Evolutionary conservation across 495 filamentous ascomycete genomes (phyloP).

Genomic region (Aspergillus steynii): DNA sequence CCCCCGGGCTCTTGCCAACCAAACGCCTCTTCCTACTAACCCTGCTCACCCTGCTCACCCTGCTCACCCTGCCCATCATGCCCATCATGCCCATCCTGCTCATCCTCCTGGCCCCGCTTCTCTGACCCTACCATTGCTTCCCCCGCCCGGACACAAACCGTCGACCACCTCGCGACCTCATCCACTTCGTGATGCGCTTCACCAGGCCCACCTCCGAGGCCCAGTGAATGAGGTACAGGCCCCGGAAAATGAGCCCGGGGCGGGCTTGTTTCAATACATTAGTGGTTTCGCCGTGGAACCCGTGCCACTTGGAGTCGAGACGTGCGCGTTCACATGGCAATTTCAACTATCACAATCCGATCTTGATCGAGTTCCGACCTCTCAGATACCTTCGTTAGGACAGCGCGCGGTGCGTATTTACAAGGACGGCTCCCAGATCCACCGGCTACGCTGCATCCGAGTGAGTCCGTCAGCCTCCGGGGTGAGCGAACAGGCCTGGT

Average conservation of each 20-base stretch:
- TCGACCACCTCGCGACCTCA: constrained; percentile 41
- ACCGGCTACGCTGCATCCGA: constrained; percentile 48
- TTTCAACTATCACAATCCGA: constrained; percentile 26
- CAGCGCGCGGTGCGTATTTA: constrained; percentile 19
- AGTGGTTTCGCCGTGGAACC: constrained; percentile 44
- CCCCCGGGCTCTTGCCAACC: neutral
- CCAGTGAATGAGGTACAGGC: constrained; percentile 43
- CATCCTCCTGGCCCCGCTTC: neutral
- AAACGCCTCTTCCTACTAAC: neutral
- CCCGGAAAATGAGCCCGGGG: constrained; percentile 18
- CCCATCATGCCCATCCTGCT: neutral
- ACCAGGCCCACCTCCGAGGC: constrained; percentile 58
- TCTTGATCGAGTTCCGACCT: constrained; percentile 21
- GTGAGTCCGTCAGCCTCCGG: constrained; percentile 17
- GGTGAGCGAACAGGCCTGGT: constrained; percentile 54
- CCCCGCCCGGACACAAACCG: constrained; percentile 29
- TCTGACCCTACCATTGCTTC: constrained; percentile 29
- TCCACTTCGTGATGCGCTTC: constrained; percentile 50
- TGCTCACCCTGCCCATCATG: neutral
- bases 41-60: neutral
- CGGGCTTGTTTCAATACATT: constrained; percentile 48
- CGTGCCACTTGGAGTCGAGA: constrained; percentile 22
- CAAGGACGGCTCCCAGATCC: constrained; percentile 31
- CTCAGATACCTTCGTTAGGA: constrained; percentile 8
- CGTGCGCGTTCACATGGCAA: constrained; percentile 29